Evolutionary conservation across 2,329 filamentous ascomycete genomes (phyloP).

Genomic region (Pseudogymnoascus pannorum): DNA sequence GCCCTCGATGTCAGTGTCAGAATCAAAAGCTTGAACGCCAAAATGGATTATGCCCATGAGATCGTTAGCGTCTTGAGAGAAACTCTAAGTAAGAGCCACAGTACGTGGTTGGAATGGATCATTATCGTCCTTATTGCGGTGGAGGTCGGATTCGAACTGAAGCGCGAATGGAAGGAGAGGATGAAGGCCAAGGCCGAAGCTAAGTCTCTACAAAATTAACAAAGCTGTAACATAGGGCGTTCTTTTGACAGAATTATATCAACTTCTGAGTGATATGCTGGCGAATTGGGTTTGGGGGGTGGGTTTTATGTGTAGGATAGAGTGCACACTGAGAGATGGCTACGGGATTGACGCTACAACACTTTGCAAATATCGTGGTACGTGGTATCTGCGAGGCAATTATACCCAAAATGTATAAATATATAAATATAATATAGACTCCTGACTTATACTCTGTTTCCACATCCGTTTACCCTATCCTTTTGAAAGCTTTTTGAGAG

Average conservation of each 20-base stretch:
- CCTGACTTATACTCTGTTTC: no score
- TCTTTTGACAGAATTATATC: background rate
- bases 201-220: background rate
- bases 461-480: background rate
- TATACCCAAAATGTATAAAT: slow-evolving; percentile 5
- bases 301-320: background rate
- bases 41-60: slow-evolving; percentile 96
- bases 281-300: background rate
- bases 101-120: slow-evolving; percentile 83
- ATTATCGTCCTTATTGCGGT: slow-evolving; percentile 92
- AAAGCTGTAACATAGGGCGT: background rate
- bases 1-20: slow-evolving; percentile 86
- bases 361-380: background rate
- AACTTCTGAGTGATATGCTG: background rate
- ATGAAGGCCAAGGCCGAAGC: background rate
- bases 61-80: slow-evolving; percentile 86
- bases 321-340: background rate
- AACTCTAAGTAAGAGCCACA: slow-evolving; percentile 83
- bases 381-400: background rate
- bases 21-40: slow-evolving; percentile 88
- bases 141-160: slow-evolving; percentile 82
- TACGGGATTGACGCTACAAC: background rate
- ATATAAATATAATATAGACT: background rate
- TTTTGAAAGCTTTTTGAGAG: background rate
- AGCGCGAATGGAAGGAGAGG: slow-evolving; percentile 39